A percentile compares a stretch with the other conserved stretches of the same genome.
These are phyloP conservation scores for Trypanosoma scelopori DNA, from an alignment of 208 protist genomes.

Conservation along the genomic window DNA sequence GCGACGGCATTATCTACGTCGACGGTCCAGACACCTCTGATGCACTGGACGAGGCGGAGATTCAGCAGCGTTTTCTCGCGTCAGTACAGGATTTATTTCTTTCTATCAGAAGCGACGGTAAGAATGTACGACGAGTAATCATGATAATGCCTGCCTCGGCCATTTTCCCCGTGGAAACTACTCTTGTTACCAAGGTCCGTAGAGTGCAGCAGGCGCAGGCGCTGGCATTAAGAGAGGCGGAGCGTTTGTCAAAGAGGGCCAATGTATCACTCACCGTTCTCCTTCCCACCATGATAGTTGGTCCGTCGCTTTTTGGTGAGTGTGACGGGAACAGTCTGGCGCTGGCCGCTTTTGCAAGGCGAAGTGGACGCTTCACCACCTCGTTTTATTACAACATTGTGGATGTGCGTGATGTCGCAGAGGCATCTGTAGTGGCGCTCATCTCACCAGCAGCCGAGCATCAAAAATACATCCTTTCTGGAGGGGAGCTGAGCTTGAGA, in stretches of 20 bases:
- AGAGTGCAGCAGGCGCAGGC: constrained; percentile 3
- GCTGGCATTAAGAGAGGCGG: constrained; percentile 13
- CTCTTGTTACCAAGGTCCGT: not conserved
- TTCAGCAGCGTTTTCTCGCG: constrained; percentile 10
- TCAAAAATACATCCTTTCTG: constrained; percentile 26
- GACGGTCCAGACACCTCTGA: constrained; percentile 24
- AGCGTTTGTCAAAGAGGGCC: constrained; percentile 6
- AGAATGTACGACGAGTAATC: constrained; percentile 21
- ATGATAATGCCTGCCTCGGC: constrained; percentile 14
- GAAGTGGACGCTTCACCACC: constrained; percentile 5
- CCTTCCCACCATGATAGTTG: constrained; percentile 21
- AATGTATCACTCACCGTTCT: constrained; percentile 16
- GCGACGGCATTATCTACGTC: constrained; percentile 20
- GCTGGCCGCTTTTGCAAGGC: constrained; percentile 1
- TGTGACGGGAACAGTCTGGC: constrained; percentile 16
- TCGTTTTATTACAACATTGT: constrained; percentile 26
- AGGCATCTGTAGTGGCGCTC: constrained; percentile 10
- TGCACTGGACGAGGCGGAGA: not conserved
- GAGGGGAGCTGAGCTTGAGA: constrained; percentile 17
- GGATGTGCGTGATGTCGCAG: constrained; percentile 23
- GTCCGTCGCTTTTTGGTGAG: constrained; percentile 18
- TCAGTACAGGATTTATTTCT: constrained; percentile 27
- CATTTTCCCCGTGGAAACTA: constrained; percentile 25
- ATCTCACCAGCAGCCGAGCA: constrained; percentile 5
- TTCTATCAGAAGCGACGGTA: constrained; percentile 20